These are phyloP conservation scores for Klebsormidium nitens DNA, from an alignment of 139 green algal genomes.

Conservation along the genomic window DNA sequence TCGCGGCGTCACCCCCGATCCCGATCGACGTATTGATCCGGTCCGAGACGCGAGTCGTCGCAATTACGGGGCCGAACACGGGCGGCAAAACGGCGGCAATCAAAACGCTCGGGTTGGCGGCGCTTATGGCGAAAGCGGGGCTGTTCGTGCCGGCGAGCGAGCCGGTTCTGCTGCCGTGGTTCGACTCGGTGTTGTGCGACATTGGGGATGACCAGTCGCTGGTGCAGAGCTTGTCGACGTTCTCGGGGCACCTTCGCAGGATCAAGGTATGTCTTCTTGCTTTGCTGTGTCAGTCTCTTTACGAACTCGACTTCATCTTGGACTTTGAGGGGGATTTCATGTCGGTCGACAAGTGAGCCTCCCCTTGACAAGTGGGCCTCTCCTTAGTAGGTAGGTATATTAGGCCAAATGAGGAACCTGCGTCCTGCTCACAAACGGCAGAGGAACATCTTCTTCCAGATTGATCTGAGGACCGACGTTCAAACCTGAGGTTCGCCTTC, in stretches of 20 bases:
- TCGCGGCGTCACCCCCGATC: not conserved
- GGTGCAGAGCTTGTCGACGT: constrained; percentile 86
- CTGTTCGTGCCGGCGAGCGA: constrained; percentile 20
- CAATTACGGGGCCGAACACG: constrained; percentile 85
- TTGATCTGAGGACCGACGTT: too few relatives aligned
- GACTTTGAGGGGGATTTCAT: too few relatives aligned
- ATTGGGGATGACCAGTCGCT: constrained; percentile 84
- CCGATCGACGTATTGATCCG: constrained; percentile 55
- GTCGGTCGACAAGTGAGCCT: not conserved
- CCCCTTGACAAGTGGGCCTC: too few relatives aligned
- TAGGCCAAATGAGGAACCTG: too few relatives aligned
- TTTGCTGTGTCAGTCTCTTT: not conserved
- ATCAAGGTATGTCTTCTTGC: constrained; percentile 17
- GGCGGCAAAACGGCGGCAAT: constrained; percentile 93
- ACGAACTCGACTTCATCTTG: too few relatives aligned
- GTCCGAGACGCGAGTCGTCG: constrained; percentile 45
- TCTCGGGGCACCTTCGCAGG: constrained; percentile 67
- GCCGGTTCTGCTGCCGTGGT: constrained; percentile 11
- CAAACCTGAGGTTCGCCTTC: too few relatives aligned
- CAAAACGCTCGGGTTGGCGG: constrained; percentile 79
- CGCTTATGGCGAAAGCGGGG: constrained; percentile 61
- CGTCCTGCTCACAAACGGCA: too few relatives aligned
- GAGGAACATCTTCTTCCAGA: too few relatives aligned
- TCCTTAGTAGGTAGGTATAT: too few relatives aligned
- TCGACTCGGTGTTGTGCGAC: constrained; percentile 72